These are phyloP conservation scores for Aspergillus affinis DNA, from an alignment of 495 filamentous ascomycete species.

Conservation along the genomic window DNA sequence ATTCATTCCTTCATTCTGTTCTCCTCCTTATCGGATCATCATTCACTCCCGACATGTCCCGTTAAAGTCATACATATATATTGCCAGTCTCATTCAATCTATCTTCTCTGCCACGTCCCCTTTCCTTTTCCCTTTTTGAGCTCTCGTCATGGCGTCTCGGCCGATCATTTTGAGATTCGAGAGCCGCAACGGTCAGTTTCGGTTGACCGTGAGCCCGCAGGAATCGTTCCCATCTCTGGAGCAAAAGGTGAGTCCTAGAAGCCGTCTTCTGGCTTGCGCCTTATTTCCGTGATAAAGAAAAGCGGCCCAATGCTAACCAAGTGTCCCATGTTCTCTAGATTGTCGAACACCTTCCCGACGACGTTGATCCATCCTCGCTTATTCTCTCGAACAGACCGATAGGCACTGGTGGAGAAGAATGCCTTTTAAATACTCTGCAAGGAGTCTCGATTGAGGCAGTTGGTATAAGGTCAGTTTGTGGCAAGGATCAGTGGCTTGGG, in stretches of 20 bases:
- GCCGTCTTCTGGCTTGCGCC: background rate
- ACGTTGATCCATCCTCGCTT: conserved; percentile 72
- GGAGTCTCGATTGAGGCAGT: conserved; percentile 67
- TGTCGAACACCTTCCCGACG: conserved; percentile 61
- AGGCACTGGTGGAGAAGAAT: conserved; percentile 70
- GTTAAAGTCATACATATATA: background rate
- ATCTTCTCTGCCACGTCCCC: background rate
- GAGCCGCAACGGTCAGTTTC: conserved; percentile 57
- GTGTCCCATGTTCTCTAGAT: conserved; percentile 41
- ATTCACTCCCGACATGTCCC: background rate
- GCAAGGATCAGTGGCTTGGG: background rate
- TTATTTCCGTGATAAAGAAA: background rate
- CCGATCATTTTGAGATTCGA: conserved; percentile 54
- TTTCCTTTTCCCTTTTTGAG: background rate
- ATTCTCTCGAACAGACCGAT: conserved; percentile 77
- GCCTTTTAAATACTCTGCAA: conserved; percentile 64
- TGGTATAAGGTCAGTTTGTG: conserved; percentile 60
- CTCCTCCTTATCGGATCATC: background rate
- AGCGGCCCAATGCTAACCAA: conserved; percentile 9
- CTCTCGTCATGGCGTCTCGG: conserved; percentile 40
- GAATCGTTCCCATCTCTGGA: conserved; percentile 48
- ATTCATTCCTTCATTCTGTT: background rate
- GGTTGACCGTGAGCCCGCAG: conserved; percentile 47
- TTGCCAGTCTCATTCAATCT: background rate
- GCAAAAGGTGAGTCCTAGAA: conserved; percentile 34